Evolutionary conservation across 441 rosid species (phyloP).

Genomic region (Euphorbia schlechtendalii): DNA sequence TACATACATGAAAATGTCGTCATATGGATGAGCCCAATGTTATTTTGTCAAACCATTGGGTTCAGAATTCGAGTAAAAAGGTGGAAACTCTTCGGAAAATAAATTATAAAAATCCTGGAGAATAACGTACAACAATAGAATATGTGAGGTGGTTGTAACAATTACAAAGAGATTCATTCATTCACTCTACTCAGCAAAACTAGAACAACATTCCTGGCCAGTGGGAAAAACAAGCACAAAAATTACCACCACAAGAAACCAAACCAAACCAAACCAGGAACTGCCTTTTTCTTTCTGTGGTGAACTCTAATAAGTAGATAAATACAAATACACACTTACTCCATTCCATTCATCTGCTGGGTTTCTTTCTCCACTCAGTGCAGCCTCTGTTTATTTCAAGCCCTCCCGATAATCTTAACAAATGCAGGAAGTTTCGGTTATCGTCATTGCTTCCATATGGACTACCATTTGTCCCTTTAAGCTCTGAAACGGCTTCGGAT

Average conservation of each 20-base stretch:
- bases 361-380: slow-evolving; percentile 80
- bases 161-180: background rate
- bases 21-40: too few species aligned
- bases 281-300: background rate
- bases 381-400: slow-evolving; percentile 86
- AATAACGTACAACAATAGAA: too few species aligned
- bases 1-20: too few species aligned
- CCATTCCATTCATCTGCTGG: slow-evolving; percentile 29
- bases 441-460: slow-evolving; percentile 29
- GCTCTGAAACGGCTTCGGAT: slow-evolving; percentile 21
- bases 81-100: too few species aligned
- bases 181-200: slow-evolving; percentile 12
- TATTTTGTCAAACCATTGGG: too few species aligned
- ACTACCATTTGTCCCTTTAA: slow-evolving; percentile 51
- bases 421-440: slow-evolving; percentile 51
- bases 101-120: too few species aligned
- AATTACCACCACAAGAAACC: too few species aligned
- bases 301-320: background rate
- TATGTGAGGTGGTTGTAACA: slow-evolving; percentile 2
- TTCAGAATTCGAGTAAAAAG: too few species aligned
- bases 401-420: slow-evolving; percentile 59
- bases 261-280: too few species aligned
- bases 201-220: slow-evolving; percentile 7
- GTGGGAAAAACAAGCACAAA: background rate
- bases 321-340: background rate